A percentile compares a stretch with the other conserved stretches of the same genome.
Conservation (phyloP, 2,329 filamentous ascomycete species). For the Colletotrichum neosansevieriae region DNA sequence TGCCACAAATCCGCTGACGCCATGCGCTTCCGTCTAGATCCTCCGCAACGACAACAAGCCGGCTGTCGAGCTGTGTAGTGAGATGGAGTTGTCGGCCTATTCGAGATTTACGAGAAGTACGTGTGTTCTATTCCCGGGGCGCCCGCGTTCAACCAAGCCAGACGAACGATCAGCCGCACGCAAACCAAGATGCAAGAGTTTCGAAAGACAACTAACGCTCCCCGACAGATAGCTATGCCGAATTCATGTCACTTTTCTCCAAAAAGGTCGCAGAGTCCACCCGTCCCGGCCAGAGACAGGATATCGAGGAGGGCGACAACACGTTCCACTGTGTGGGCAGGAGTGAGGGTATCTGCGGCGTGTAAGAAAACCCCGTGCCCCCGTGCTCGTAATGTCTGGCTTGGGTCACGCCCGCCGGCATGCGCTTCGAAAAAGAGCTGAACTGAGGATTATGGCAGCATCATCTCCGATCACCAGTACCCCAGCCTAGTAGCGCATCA, state of each 20-base stretch:
- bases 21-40: slow-evolving; percentile 65
- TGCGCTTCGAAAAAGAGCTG: not conserved
- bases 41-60: slow-evolving; percentile 84
- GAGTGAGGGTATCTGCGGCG: slow-evolving; percentile 79
- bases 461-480: slow-evolving; percentile 82
- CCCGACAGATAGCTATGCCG: slow-evolving; percentile 31
- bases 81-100: slow-evolving; percentile 82
- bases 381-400: not conserved
- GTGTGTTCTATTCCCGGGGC: slow-evolving; percentile 41
- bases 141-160: not conserved
- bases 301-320: slow-evolving; percentile 86
- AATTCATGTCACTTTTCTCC: slow-evolving; percentile 86
- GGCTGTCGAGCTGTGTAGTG: slow-evolving; percentile 79
- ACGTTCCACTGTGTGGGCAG: slow-evolving; percentile 83
- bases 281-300: slow-evolving; percentile 82
- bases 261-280: slow-evolving; percentile 91
- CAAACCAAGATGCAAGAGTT: not conserved
- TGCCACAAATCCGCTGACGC: slow-evolving; percentile 19
- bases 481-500: slow-evolving; percentile 85
- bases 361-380: slow-evolving; percentile 49
- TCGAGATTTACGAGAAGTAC: slow-evolving; percentile 83
- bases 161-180: not conserved
- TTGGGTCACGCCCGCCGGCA: not conserved
- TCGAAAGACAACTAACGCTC: not conserved
- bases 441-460: slow-evolving; percentile 47